Evolutionary conservation across 129 eudicot genomes (phyloP).

Genomic region (Pseudognaphalium luteoalbum): DNA sequence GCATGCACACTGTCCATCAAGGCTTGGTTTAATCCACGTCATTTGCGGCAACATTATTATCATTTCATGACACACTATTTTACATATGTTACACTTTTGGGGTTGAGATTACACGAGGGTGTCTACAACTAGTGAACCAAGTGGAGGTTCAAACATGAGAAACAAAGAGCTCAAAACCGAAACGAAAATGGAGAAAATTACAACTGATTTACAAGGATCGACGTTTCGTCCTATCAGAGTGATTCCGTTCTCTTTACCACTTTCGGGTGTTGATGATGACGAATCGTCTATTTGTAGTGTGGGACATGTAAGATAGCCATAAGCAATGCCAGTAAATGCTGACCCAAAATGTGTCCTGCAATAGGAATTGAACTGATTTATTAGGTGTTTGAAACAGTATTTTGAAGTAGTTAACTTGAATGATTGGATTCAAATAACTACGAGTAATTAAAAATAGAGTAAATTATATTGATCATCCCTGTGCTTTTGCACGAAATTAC

Average conservation of each 20-base stretch:
- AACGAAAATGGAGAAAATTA: constrained; percentile 55
- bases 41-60: not conserved
- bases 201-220: constrained; percentile 69
- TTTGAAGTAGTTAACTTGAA: not conserved
- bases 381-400: not conserved
- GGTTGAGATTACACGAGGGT: constrained; percentile 29
- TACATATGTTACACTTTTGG: constrained; percentile 22
- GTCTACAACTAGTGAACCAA: constrained; percentile 38
- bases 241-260: constrained; percentile 54
- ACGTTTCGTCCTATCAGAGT: constrained; percentile 43
- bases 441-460: too few relatives aligned
- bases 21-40: not conserved
- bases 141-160: constrained; percentile 62
- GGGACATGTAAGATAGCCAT: constrained; percentile 65
- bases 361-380: not conserved
- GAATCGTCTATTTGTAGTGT: constrained; percentile 51
- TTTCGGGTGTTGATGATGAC: constrained; percentile 35
- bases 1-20: constrained; percentile 10
- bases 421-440: too few relatives aligned
- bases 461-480: too few relatives aligned
- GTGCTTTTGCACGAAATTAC: too few relatives aligned
- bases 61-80: not conserved
- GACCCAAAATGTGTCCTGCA: constrained; percentile 79
- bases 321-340: constrained; percentile 62
- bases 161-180: constrained; percentile 52